Percentiles rank a stretch among this genome's conserved stretches.
Evolutionary conservation across 2,329 filamentous ascomycete species (phyloP).

Genomic region (Samsoniella hepiali): DNA sequence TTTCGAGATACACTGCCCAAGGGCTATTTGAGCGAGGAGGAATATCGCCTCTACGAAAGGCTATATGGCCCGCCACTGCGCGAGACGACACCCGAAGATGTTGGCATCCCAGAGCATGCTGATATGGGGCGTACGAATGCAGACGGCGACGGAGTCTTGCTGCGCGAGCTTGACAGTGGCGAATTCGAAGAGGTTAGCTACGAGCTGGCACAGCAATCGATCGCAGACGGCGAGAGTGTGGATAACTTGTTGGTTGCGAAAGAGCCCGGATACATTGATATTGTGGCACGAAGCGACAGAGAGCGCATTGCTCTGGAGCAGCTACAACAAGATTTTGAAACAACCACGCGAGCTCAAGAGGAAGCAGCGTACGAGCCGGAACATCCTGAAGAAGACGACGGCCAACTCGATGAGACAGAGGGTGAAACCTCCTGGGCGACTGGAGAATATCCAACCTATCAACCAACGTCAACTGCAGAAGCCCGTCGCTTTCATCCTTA

Average conservation of each 20-base stretch:
- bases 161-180: slow-evolving; percentile 56
- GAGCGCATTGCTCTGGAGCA: slow-evolving; percentile 54
- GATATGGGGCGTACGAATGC: slow-evolving; percentile 32
- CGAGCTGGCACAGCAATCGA: slow-evolving; percentile 17
- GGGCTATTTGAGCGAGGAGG: slow-evolving; percentile 64
- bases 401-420: slow-evolving; percentile 20
- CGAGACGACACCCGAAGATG: slow-evolving; percentile 57
- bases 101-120: slow-evolving; percentile 45
- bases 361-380: slow-evolving; percentile 28
- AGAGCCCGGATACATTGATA: slow-evolving; percentile 41
- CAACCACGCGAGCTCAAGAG: slow-evolving; percentile 36
- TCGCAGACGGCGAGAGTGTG: slow-evolving; percentile 18
- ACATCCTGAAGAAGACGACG: slow-evolving; percentile 33
- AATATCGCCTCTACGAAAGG: slow-evolving; percentile 72
- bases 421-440: not conserved
- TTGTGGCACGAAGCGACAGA: slow-evolving; percentile 51
- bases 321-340: slow-evolving; percentile 57
- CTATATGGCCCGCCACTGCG: slow-evolving; percentile 75
- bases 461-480: slow-evolving; percentile 23
- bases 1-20: slow-evolving; percentile 76
- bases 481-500: slow-evolving; percentile 65
- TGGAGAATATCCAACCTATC: not conserved
- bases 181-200: slow-evolving; percentile 61
- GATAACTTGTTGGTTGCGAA: slow-evolving; percentile 22
- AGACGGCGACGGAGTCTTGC: slow-evolving; percentile 41